Conservation (phyloP, 352 stramenopile genomes). For the Phytophthora pinifolia region DNA sequence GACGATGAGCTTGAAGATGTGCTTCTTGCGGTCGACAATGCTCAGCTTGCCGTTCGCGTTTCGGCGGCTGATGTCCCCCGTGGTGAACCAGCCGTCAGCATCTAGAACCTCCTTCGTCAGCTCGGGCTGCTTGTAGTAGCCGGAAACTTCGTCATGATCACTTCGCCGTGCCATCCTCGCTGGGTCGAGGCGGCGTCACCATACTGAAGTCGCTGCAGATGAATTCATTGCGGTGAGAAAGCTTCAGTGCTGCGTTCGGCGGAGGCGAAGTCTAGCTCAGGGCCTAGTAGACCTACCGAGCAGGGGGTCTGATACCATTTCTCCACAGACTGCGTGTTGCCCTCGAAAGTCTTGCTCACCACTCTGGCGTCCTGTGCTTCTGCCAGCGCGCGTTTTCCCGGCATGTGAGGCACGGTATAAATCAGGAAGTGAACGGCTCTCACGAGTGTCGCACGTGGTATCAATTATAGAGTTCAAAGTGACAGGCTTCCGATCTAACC, state of each 20-base stretch:
- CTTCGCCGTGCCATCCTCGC: constrained; percentile 43
- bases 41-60: constrained; percentile 88
- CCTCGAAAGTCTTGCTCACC: constrained; percentile 70
- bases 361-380: too few species aligned
- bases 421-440: too few species aligned
- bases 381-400: too few species aligned
- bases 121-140: constrained; percentile 94
- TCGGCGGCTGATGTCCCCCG: constrained; percentile 94
- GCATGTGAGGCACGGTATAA: too few species aligned
- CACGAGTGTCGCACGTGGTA: too few species aligned
- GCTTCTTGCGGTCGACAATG: constrained; percentile 90
- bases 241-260: constrained; percentile 36
- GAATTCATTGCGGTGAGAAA: constrained; percentile 74
- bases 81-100: constrained; percentile 93
- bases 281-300: constrained; percentile 37
- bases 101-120: constrained; percentile 90
- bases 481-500: too few species aligned
- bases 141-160: constrained; percentile 83
- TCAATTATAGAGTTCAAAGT: too few species aligned
- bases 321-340: constrained; percentile 46
- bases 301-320: constrained; percentile 75
- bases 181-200: constrained; percentile 35
- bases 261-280: constrained; percentile 39
- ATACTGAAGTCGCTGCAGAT: constrained; percentile 77
- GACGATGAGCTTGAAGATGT: constrained; percentile 89